Evolutionary conservation across 1,139 yeast species (phyloP).

Genomic region (Kurtzmaniella natalensis): DNA sequence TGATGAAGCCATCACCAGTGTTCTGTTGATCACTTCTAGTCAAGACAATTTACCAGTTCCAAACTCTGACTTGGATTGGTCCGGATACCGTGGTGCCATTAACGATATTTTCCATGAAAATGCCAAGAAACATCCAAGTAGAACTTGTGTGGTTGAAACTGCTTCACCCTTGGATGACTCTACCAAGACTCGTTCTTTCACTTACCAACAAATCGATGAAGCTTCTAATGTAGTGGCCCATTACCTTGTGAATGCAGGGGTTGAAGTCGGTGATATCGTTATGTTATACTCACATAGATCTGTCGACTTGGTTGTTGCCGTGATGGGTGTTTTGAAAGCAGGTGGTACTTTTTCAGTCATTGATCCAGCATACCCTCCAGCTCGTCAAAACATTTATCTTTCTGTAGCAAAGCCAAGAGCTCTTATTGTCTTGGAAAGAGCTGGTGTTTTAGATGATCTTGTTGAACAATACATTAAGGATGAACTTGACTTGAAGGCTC

Average conservation of each 20-base stretch:
- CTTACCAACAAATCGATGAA: slow-evolving; percentile 80
- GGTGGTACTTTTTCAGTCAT: slow-evolving; percentile 98
- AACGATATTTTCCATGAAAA: slow-evolving; percentile 90
- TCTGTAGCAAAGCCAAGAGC: slow-evolving; percentile 93
- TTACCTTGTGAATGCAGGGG: slow-evolving; percentile 75
- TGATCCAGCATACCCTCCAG: slow-evolving; percentile 98
- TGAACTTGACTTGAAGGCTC: slow-evolving; percentile 67
- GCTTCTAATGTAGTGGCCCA: slow-evolving; percentile 96
- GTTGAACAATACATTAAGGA: slow-evolving; percentile 73
- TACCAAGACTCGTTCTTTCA: slow-evolving; percentile 64
- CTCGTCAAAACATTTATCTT: slow-evolving; percentile 88
- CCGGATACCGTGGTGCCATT: slow-evolving; percentile 87
- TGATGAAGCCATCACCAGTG: slow-evolving; percentile 50
- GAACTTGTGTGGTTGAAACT: slow-evolving; percentile 90
- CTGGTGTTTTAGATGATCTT: slow-evolving; percentile 72
- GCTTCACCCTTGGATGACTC: slow-evolving; percentile 58
- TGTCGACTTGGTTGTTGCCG: slow-evolving; percentile 93
- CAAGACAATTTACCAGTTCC: slow-evolving; percentile 84
- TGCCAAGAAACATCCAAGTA: slow-evolving; percentile 77
- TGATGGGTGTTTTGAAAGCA: slow-evolving; percentile 95
- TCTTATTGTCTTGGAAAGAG: slow-evolving; percentile 82
- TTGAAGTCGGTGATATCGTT: slow-evolving; percentile 87
- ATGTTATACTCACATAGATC: slow-evolving; percentile 98
- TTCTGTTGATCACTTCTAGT: slow-evolving; percentile 61
- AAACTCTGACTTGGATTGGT: slow-evolving; percentile 81